Evolutionary conservation across 768 basidiomycete genomes (phyloP), one percentile per base, ranked within the genome.

Genomic region (Auriscalpium orientale): DNA sequence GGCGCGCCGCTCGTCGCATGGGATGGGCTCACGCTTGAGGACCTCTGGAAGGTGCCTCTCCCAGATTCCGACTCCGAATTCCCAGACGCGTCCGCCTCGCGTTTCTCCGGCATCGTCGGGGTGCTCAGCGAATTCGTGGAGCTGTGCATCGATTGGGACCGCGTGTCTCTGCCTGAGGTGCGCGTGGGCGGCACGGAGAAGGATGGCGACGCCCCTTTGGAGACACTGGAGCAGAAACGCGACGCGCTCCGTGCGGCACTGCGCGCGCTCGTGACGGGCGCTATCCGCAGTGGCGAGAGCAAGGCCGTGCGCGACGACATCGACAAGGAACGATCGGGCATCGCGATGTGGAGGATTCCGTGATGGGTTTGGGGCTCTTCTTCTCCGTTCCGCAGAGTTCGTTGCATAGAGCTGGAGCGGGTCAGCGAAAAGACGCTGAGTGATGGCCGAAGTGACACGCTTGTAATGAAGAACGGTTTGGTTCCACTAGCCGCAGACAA

Each of bases 341-440:
- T 87, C 55, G 84, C 79, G 2, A 81, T 85, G 76, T 85, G 83
- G 81, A 68, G 83, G 47, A 83, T 85, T 51, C 80, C 81, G 18
- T 84, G 58, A 62, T 28, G 4, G 28, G 28, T 28, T 28, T 28
- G 28, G 28, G 28, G 28, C 28, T 28, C 28, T 28, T 1, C 28
- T 28, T 28, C 28, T 28, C 5, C 4, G 28, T 28, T 28, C 28
- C 28, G 28, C 5, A 28, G 28, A 4, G 28, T 28, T 28, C 28
- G 28, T 28, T 28, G 28, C 28, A 28, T 28, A 28, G 28, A 28
- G 28, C 28, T 28, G 28, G 28, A 28, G 28, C 28, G 28, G 28
- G 28, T 28, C 28, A 2, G 28, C 28, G 28, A 28, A 28, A 28
- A 28, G 28, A 28, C 28, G 28, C 5, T 28, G 22, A 2, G 28